Conservation (phyloP, 768 basidiomycete species). For the Lactarius psammicola region DNA sequence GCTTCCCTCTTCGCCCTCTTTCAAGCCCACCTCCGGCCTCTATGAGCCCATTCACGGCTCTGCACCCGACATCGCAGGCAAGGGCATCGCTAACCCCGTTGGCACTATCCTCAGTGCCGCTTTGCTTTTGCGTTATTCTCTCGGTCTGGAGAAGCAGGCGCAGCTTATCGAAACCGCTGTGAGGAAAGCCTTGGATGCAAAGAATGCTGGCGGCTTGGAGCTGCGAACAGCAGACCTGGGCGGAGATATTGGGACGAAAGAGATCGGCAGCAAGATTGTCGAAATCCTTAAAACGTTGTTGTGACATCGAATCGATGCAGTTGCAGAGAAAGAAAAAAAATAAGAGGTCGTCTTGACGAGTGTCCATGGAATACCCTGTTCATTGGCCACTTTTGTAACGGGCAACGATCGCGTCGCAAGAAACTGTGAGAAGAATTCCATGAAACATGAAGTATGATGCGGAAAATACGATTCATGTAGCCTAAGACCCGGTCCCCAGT, state of each 20-base stretch:
- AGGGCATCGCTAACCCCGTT: conserved; percentile 91
- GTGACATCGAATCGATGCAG: conserved; percentile 35
- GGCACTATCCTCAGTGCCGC: conserved; percentile 94
- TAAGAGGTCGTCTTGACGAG: neutral
- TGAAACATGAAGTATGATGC: conserved; percentile 9
- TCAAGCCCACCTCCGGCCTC: conserved; percentile 79
- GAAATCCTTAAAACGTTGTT: conserved; percentile 64
- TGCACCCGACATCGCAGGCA: conserved; percentile 93
- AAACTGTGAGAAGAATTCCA: conserved; percentile 4
- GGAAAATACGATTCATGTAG: conserved; percentile 21
- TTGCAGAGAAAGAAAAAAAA: conserved; percentile 1
- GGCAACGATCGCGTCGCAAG: neutral
- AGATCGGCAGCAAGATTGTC: conserved; percentile 82
- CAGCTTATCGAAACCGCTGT: conserved; percentile 89
- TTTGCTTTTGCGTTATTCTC: conserved; percentile 91
- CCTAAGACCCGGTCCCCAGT: conserved; percentile 7
- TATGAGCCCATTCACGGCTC: conserved; percentile 98
- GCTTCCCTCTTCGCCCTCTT: conserved; percentile 47
- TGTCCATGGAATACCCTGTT: neutral
- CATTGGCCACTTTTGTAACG: conserved; percentile 1
- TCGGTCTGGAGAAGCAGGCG: conserved; percentile 84
- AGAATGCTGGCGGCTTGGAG: conserved; percentile 67
- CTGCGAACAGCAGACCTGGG: conserved; percentile 86
- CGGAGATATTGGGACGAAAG: conserved; percentile 68
- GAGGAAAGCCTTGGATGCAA: conserved; percentile 76